A percentile compares a stretch with the other conserved stretches of the same genome.
These are phyloP conservation scores for Eimeria mitis DNA, from an alignment of 169 alveolate species.

Conservation along the genomic window DNA sequence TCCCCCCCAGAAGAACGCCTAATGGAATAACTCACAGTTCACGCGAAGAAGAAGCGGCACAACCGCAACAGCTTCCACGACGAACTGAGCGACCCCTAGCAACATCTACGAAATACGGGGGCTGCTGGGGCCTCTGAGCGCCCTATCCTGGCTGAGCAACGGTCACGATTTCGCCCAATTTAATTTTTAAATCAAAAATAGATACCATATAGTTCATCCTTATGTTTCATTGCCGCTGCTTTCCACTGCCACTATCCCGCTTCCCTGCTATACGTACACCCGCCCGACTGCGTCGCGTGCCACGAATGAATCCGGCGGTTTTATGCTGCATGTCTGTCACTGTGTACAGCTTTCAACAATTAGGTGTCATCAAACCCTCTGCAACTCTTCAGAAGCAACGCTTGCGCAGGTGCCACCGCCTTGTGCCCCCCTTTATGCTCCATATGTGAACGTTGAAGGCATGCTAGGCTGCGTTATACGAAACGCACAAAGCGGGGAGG, in stretches of 20 bases:
- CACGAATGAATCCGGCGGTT: background rate
- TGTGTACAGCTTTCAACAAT: background rate
- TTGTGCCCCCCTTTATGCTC: background rate
- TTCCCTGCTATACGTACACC: background rate
- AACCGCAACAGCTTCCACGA: conserved; percentile 14
- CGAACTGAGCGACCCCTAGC: conserved; percentile 16
- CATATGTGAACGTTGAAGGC: too few species aligned
- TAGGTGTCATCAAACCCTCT: background rate
- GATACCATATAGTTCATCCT: background rate
- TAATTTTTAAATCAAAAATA: background rate
- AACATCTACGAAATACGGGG: background rate
- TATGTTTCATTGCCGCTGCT: background rate
- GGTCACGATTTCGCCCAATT: background rate
- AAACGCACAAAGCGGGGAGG: background rate
- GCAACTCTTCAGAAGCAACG: background rate
- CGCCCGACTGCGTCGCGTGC: background rate
- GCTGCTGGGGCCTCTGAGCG: conserved; percentile 58
- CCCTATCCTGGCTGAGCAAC: background rate
- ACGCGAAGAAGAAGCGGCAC: background rate
- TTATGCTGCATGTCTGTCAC: background rate
- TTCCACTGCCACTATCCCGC: conserved; percentile 4
- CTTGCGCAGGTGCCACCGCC: background rate
- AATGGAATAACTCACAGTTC: background rate
- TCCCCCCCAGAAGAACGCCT: background rate
- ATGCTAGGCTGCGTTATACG: background rate